Evolutionary conservation across 2,329 filamentous ascomycete species (phyloP).

Genomic region (Cladosporium sp.): DNA sequence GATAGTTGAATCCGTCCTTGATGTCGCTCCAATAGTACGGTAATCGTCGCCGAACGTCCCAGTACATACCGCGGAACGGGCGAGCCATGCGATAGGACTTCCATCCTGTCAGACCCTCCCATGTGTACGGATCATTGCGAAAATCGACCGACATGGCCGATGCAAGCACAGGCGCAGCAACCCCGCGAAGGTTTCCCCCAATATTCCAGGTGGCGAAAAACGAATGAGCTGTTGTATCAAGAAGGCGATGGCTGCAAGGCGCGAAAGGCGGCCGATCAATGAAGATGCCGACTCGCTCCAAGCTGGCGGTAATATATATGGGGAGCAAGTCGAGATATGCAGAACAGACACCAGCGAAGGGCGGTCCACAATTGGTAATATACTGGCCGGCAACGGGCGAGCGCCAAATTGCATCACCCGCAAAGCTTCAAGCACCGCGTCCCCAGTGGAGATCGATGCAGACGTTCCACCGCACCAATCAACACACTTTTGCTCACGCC

Average conservation of each 20-base stretch:
- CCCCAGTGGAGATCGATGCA: too few relatives aligned
- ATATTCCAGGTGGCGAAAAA: too few relatives aligned
- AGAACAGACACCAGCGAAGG: neutral
- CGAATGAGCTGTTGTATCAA: too few relatives aligned
- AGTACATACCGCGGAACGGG: conserved; percentile 48
- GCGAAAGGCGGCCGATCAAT: neutral
- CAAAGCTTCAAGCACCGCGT: neutral
- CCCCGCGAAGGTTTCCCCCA: too few relatives aligned
- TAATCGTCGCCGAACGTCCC: conserved; percentile 47
- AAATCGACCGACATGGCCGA: conserved; percentile 16
- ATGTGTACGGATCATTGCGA: conserved; percentile 31
- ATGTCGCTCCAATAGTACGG: conserved; percentile 54
- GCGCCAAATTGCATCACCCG: conserved; percentile 5
- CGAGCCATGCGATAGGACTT: conserved; percentile 33
- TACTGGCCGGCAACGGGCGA: neutral
- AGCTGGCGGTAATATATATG: neutral
- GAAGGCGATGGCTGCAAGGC: too few relatives aligned
- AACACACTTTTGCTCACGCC: too few relatives aligned
- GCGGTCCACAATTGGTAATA: neutral
- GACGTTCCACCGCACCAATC: too few relatives aligned
- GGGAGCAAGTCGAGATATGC: neutral
- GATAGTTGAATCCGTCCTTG: conserved; percentile 49
- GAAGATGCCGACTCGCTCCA: neutral
- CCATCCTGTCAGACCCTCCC: conserved; percentile 31
- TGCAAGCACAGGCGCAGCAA: too few relatives aligned